Evolutionary conservation across 1,284 basidiomycete species (phyloP).

Genomic region (Xerocomus nothofagi): DNA sequence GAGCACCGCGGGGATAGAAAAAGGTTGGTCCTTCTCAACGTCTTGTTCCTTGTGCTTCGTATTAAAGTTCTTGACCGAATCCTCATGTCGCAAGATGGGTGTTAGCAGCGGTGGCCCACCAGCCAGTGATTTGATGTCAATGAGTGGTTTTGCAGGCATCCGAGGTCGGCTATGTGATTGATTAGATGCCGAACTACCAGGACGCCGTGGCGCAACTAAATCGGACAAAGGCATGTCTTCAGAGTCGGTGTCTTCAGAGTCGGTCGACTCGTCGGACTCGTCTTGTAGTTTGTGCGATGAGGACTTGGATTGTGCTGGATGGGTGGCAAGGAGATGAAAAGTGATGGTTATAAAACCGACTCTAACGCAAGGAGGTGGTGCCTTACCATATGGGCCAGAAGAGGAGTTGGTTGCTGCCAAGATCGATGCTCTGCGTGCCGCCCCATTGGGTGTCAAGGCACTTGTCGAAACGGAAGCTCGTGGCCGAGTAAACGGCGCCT

Average conservation of each 20-base stretch:
- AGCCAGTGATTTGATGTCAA: conserved; percentile 45
- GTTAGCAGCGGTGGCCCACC: conserved; percentile 31
- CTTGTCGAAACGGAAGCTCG: conserved; percentile 40
- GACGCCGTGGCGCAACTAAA: conserved; percentile 42
- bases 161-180: conserved; percentile 32
- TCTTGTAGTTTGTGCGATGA: conserved; percentile 6
- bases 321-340: neutral
- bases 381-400: conserved; percentile 19
- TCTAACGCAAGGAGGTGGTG: neutral
- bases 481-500: conserved; percentile 12
- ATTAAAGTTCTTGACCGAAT: conserved; percentile 25
- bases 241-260: conserved; percentile 35
- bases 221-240: conserved; percentile 44
- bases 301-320: conserved; percentile 13
- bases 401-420: conserved; percentile 26
- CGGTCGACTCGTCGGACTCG: conserved; percentile 25
- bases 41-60: conserved; percentile 20
- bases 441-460: conserved; percentile 39
- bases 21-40: conserved; percentile 31
- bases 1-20: conserved; percentile 32
- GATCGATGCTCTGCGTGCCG: conserved; percentile 39
- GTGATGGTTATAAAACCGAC: neutral
- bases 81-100: conserved; percentile 31
- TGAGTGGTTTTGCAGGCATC: conserved; percentile 46
- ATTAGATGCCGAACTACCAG: conserved; percentile 45